These are phyloP conservation scores for Polygonum aviculare DNA, from an alignment of 148 eudicot genomes.

Conservation along the genomic window DNA sequence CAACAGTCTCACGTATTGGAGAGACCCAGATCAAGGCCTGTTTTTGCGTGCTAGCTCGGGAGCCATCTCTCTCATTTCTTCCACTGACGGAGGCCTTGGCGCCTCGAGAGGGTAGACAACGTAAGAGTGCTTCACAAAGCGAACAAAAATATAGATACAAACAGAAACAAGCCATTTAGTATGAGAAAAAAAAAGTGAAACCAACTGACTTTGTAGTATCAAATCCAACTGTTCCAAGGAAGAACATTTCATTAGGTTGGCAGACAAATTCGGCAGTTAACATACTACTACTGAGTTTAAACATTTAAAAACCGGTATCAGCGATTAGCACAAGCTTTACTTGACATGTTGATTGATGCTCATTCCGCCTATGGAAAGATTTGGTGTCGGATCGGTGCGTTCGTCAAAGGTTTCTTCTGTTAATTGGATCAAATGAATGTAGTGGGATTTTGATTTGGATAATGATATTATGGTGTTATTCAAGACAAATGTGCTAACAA, in stretches of 20 bases:
- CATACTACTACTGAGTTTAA: too few relatives aligned
- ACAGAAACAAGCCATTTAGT: background rate
- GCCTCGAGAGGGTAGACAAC: slow-evolving; percentile 91
- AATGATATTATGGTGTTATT: too few relatives aligned
- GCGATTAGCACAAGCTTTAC: too few relatives aligned
- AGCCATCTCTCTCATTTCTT: slow-evolving; percentile 92
- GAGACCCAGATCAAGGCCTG: slow-evolving; percentile 4
- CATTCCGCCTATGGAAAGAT: too few relatives aligned
- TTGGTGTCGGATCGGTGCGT: too few relatives aligned
- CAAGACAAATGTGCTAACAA: background rate
- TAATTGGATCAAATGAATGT: background rate
- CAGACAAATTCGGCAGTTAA: too few relatives aligned
- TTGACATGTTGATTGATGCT: too few relatives aligned
- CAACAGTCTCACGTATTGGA: background rate
- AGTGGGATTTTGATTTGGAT: too few relatives aligned
- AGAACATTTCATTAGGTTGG: background rate
- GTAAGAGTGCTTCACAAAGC: slow-evolving; percentile 41
- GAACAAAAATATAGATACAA: background rate
- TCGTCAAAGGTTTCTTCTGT: too few relatives aligned
- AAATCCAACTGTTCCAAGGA: background rate
- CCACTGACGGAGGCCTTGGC: slow-evolving; percentile 80
- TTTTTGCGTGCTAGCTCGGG: slow-evolving; percentile 76
- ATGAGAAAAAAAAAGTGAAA: background rate
- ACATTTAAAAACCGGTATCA: too few relatives aligned
- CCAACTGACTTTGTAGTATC: too few relatives aligned